Evolutionary conservation across 139 green algal species (phyloP), one percentile per base, ranked within the genome.

Genomic region (Coelastrella sp.): DNA sequence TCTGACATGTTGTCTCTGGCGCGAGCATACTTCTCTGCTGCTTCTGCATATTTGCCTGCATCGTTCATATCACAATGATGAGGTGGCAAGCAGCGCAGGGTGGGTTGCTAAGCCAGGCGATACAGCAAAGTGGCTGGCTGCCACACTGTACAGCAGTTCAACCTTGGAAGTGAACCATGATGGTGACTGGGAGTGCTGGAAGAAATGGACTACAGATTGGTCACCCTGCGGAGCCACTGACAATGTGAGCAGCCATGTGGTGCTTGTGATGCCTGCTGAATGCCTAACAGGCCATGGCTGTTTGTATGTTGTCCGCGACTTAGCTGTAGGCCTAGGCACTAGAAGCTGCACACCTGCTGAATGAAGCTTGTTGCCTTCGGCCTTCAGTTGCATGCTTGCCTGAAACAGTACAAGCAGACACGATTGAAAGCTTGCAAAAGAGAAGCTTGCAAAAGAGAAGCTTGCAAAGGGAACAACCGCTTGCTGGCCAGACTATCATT

Each of bases 21-120:
- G 0, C 91, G 90, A n/a, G 92, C 86, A 65, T 96, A 96, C 90
- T 96, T 96, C 65, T 92, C 94, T 4, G 85, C 74, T 4, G 94
- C 94, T 47, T 92, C 90, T 19, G 23, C 17, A 78, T 86, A 92
- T 4, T 88, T 90, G 3, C 80, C 91, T 81, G 85, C 73, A 20
- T 23, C n/a, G 20, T 19, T 59, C 5, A 19, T 10, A 73, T 11
- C 59, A 60, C 19, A 7, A 47, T 1, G 32, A 47, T 47, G 32
- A 47, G 32, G 32, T 47, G 32, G 32, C 32, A 47, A 47, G 32
- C 32, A 47, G 32, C 32, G 1, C 32, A 47, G 32, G 32, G 32
- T 47, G 32, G 32, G 32, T 47, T 47, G 32, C 32, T 47, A 47
- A 47, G 32, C 32, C 32, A 47, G 32, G 32, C 0, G 32, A 47